phyloP scores from a whole-genome alignment of 805 yeast genomes.

The Kodamaea neixiangensis region DNA sequence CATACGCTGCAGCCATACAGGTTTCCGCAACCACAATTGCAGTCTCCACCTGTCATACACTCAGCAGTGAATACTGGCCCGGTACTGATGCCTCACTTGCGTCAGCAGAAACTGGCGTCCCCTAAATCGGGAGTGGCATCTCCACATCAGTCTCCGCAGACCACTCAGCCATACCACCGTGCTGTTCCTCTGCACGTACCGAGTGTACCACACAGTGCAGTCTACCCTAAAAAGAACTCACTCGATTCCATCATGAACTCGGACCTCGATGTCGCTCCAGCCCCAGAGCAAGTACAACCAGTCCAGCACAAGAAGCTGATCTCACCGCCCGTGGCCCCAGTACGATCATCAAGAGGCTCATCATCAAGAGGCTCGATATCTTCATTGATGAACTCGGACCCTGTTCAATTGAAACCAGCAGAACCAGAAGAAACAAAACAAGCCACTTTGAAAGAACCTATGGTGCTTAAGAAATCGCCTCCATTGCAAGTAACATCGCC shows the following conservation, averaged over 20 bases:
- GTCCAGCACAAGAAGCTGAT: background rate
- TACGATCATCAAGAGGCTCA: background rate
- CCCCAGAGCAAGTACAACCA: background rate
- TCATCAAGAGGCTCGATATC: slow-evolving; percentile 12
- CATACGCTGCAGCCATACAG: background rate
- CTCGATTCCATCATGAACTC: slow-evolving; percentile 10
- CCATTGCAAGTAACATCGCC: slow-evolving; percentile 1
- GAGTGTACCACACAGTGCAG: background rate
- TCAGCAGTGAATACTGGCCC: background rate
- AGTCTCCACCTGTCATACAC: slow-evolving; percentile 10
- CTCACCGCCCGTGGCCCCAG: background rate
- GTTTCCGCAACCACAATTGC: background rate
- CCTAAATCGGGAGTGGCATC: background rate
- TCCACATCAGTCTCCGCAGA: background rate
- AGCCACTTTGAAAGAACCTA: background rate
- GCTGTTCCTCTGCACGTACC: background rate
- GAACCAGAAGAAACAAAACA: background rate
- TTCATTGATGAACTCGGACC: slow-evolving; percentile 15
- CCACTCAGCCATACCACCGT: background rate
- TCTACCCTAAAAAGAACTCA: background rate
- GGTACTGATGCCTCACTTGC: background rate
- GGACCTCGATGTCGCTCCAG: background rate
- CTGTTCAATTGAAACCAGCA: background rate
- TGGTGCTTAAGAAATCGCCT: background rate
- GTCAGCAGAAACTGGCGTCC: background rate